These are phyloP conservation scores for Penicillium olsonii DNA, from an alignment of 2,329 filamentous ascomycete genomes.

Conservation along the genomic window DNA sequence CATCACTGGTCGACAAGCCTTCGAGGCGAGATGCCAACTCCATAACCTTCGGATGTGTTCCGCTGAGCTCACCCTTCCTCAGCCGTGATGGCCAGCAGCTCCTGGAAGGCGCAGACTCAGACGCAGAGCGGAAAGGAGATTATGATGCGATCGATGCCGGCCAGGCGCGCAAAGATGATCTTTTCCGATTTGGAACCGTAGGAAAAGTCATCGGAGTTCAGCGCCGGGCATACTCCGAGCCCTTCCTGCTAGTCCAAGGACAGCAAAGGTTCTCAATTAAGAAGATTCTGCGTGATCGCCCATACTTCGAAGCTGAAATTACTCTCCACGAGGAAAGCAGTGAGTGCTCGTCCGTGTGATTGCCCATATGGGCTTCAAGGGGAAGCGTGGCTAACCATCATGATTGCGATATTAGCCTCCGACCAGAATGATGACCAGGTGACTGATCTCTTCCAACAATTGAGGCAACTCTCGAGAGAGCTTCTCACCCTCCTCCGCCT, in stretches of 20 bases:
- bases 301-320: slow-evolving; percentile 84
- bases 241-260: slow-evolving; percentile 85
- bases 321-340: slow-evolving; percentile 69
- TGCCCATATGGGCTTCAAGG: no score
- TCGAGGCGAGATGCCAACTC: slow-evolving; percentile 62
- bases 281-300: slow-evolving; percentile 72
- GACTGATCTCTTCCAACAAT: slow-evolving; percentile 70
- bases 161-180: slow-evolving; percentile 66
- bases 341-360: no score
- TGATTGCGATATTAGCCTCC: slow-evolving; percentile 28
- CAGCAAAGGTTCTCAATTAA: slow-evolving; percentile 74
- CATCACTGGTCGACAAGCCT: slow-evolving; percentile 77
- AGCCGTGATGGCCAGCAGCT: slow-evolving; percentile 74
- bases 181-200: slow-evolving; percentile 81
- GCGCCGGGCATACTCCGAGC: slow-evolving; percentile 71
- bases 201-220: slow-evolving; percentile 78
- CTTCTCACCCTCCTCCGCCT: slow-evolving; percentile 81
- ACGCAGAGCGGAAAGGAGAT: slow-evolving; percentile 46
- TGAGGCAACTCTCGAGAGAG: slow-evolving; percentile 84
- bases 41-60: slow-evolving; percentile 84
- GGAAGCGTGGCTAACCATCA: slow-evolving; percentile 9
- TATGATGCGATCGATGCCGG: slow-evolving; percentile 57
- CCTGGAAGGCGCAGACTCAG: slow-evolving; percentile 64
- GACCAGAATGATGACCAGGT: slow-evolving; percentile 62
- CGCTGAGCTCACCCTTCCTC: slow-evolving; percentile 74